Evolutionary conservation across 2,329 filamentous ascomycete species (phyloP), one percentile per base, ranked within the genome.

Genomic region (Colletotrichum sp.): DNA sequence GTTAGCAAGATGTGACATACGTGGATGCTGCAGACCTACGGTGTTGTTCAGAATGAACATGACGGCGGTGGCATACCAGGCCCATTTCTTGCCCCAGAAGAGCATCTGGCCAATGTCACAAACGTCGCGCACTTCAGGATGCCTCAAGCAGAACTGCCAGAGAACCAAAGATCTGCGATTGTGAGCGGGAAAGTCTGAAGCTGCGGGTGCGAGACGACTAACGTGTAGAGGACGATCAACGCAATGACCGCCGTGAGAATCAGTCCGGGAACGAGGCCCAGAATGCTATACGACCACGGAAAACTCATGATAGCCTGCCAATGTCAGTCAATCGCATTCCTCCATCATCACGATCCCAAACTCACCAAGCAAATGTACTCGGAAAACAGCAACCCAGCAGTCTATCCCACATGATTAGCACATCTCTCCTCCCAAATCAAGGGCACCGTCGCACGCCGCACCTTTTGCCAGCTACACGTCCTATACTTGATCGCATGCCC

Each of bases 31-130:
- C 10, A 26, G 57, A 8, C 74, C 1, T 76, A 84, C 82, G 5
- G 95, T 98, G 83, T 98, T 98, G 90, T 98, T 98, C 77, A 98
- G 85, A 62, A 98, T 86, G 84, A 98, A 98, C 94, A 98, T 98
- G 83, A 95, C 86, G 2, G 95, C 96, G 0, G 92, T 93, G 34
- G 86, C 88, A 83, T 89, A 93, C 91, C 91, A 93, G 5, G 90
- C 91, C 91, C 93, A 95, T 75, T 90, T 92, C 84, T 95, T 93
- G 78, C 94, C 93, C 93, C 94, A 98, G 85, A 98, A 98, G 26
- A 98, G 91, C 90, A 96, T 96, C 84, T 98, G 95, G n/a, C 96
- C 96, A 82, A 98, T 95, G 83, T 98, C 96, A 83, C 96, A 98
- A 16, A 98, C 95, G 86, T 98, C 96, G 80, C 95, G 93, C 75